Evolutionary conservation across 257 asterid genomes (phyloP).

Genomic region (Gentiana straminea): DNA sequence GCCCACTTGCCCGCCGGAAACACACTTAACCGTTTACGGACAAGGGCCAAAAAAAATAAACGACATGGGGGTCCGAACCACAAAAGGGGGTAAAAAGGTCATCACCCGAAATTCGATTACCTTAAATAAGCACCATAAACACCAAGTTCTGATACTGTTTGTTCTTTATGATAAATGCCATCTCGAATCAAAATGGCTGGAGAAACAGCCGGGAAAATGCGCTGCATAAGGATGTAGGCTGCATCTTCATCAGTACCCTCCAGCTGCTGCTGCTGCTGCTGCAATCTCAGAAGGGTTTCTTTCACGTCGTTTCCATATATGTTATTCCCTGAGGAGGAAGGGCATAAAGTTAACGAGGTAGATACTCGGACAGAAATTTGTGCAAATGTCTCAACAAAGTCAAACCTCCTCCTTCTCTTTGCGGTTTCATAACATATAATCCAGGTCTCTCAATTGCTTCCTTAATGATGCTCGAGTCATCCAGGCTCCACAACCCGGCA

Average conservation of each 20-base stretch:
- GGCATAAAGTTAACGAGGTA: background rate
- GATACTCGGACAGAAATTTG: slow-evolving; percentile 2
- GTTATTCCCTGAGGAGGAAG: slow-evolving; percentile 56
- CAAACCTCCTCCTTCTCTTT: slow-evolving; percentile 99
- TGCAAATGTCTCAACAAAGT: slow-evolving; percentile 1
- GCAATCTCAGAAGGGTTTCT: slow-evolving; percentile 49
- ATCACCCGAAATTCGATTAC: slow-evolving; percentile 18
- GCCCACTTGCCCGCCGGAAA: too few species aligned
- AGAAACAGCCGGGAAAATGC: slow-evolving; percentile 71
- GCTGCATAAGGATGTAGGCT: slow-evolving; percentile 93
- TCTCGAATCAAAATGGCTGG: slow-evolving; percentile 70
- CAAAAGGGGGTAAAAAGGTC: too few species aligned
- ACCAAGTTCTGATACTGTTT: slow-evolving; percentile 86
- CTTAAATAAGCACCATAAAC: slow-evolving; percentile 70
- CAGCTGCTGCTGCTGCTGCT: slow-evolving; percentile 28
- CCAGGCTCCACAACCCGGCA: slow-evolving; percentile 95
- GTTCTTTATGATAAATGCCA: slow-evolving; percentile 56
- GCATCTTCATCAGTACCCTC: slow-evolving; percentile 68
- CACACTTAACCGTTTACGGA: too few species aligned
- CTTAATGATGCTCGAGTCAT: slow-evolving; percentile 43
- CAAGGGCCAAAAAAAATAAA: too few species aligned
- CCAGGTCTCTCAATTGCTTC: slow-evolving; percentile 81
- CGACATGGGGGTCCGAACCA: too few species aligned
- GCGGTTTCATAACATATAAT: slow-evolving; percentile 92
- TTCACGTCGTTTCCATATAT: slow-evolving; percentile 78